phyloP scores from a whole-genome alignment of 2,329 filamentous ascomycete species.

The Bipolaris gigantea region DNA sequence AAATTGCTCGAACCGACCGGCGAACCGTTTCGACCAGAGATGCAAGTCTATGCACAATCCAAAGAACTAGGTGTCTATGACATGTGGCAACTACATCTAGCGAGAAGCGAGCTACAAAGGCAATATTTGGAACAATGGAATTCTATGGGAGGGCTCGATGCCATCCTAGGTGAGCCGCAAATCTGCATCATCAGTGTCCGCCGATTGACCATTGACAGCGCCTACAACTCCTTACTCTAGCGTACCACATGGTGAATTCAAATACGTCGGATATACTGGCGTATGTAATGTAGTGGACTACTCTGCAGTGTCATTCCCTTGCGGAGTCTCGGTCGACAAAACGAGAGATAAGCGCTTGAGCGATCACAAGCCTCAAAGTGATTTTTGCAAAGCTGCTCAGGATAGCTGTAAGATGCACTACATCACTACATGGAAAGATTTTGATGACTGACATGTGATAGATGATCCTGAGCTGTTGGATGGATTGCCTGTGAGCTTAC shows the following conservation, averaged over 20 bases:
- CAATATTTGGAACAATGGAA: conserved; percentile 52
- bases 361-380: conserved; percentile 37
- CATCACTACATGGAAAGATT: too few relatives aligned
- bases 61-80: conserved; percentile 49
- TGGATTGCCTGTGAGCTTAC: conserved; percentile 50
- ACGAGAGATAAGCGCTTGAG: conserved; percentile 37
- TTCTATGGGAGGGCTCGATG: conserved; percentile 47
- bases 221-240: conserved; percentile 52
- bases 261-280: conserved; percentile 51
- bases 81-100: conserved; percentile 55
- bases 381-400: conserved; percentile 45
- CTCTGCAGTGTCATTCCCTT: conserved; percentile 50
- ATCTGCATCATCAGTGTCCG: neutral
- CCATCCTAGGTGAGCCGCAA: conserved; percentile 43
- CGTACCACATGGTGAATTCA: conserved; percentile 49
- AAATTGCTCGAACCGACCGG: conserved; percentile 46
- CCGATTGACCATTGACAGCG: conserved; percentile 22
- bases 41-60: conserved; percentile 50
- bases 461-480: conserved; percentile 46
- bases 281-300: conserved; percentile 56
- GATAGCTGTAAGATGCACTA: conserved; percentile 47
- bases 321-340: conserved; percentile 46
- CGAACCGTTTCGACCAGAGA: conserved; percentile 55
- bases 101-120: conserved; percentile 49
- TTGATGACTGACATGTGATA: conserved; percentile 13